Base-by-base conservation (phyloP, 2,329 filamentous ascomycete species). In the Didymella glomerata region DNA sequence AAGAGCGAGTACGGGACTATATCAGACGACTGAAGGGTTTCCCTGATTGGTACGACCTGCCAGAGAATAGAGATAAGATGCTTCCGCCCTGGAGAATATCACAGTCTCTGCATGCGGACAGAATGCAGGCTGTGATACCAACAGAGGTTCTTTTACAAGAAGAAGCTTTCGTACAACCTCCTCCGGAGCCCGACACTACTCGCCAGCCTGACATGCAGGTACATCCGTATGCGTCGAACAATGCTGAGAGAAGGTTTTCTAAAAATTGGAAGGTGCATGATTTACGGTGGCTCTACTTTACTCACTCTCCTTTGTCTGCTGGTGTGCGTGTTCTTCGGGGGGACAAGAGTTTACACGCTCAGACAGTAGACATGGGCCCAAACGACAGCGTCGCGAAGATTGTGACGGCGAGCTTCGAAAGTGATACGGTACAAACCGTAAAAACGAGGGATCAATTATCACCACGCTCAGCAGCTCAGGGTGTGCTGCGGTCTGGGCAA, bases 11-110 rank as follows among this genome's bases (percentile, higher is more conserved):
- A 28, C 25, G 42, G 5, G 25, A 45, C 25, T 25, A 8, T 6
- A 18, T 45, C 5, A 45, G 42, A 45, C 24, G n/a, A 24, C 7
- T 1, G 6, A 18, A 13, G n/a, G 42, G 25, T 9, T 25, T 45
- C n/a, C 42, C 42, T 11, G 42, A 45, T 18, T 45, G 42, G 42
- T 45, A 45, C n/a, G 16, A 45, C 27, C 25, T 30, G 25, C 42
- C 42, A 27, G 25, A 28, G 25, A 27, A 28, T 6, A 25, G n/a
- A 9, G 16, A 30, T 13, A 28, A 28, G 16, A 16, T 18, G 5
- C 25, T 18, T n/a, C 42, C 42, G 9, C 42, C 42, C 14, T 45
- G 42, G 42, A 45, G 42, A 27, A 0, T 30, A 28, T 13, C 4
- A 13, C 18, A 11, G 38, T 16, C 6, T 16, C 7, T n/a, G 36